Evolutionary conservation across 805 yeast genomes (phyloP), one percentile per base, ranked within the genome.

Genomic region (Schwanniomyces pseudopolymorphus): DNA sequence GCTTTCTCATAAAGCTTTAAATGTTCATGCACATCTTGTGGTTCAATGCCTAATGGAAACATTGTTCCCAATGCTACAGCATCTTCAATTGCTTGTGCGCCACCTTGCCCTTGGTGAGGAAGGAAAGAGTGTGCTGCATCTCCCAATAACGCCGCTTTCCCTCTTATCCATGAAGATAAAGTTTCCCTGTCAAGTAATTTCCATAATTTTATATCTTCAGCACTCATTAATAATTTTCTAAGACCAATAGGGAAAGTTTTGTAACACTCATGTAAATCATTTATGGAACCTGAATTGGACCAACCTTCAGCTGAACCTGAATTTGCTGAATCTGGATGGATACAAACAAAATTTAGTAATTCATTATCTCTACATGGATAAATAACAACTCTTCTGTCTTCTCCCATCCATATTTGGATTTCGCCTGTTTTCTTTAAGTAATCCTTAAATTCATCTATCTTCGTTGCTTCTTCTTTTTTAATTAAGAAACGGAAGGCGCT

Each of bases 21-120:
- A 14, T 20, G 40, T 13, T 37, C 40, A 5, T 9, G 25, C 5
- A 37, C 27, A 14, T 37, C 40, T 5, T 37, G 22, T 19, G 27
- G 40, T n/a, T 14, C 19, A 6, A 37, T 37, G 20, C 40, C 40
- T 27, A 37, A 37, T n/a, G 40, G 40, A 22, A 37, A 37, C 27
- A 37, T 24, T 9, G 40, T 37, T 26, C 21, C 44, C 37, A 41
- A 33, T 28, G 44, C 44, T 6, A 28, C 35, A 19, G 31, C 44
- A 31, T 41, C 44, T 33, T 41, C 44, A 14, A 41, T 33, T 13
- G 38, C 44, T 24, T 41, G 44, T n/a, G 38, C 37, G 9, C 44
- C 44, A 21, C 44, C 44, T 33, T 41, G 44, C 11, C 44, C 44
- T 28, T 31, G 39, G 9, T 41, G 44, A 7, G 44, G 44, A 13